phyloP scores from a whole-genome alignment of 352 stramenopile species.

The Thraustotheca clavata region DNA sequence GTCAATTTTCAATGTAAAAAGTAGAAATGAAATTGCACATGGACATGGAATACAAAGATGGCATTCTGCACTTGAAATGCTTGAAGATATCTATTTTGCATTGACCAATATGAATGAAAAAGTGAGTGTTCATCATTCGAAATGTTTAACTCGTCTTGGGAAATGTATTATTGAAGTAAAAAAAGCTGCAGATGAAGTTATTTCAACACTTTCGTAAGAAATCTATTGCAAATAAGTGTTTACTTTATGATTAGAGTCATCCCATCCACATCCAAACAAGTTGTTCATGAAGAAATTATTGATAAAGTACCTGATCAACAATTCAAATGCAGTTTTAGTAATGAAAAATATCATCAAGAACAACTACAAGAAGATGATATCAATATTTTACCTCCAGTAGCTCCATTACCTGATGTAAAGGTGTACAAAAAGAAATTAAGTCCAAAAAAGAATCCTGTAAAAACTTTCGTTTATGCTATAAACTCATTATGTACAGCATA shows the following conservation, averaged over 20 bases:
- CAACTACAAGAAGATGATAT: too few relatives aligned
- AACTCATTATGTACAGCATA: background rate
- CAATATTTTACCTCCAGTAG: too few relatives aligned
- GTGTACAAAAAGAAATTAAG: constrained; percentile 10
- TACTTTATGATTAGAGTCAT: too few relatives aligned
- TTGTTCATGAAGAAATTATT: too few relatives aligned
- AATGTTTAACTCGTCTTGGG: background rate
- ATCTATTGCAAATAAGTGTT: too few relatives aligned
- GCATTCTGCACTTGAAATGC: background rate
- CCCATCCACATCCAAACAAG: too few relatives aligned
- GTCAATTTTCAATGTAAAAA: background rate
- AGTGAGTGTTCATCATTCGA: background rate
- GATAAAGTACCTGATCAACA: background rate
- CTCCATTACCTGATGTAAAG: too few relatives aligned
- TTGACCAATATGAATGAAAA: constrained; percentile 7
- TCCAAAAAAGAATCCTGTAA: background rate
- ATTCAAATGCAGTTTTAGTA: too few relatives aligned
- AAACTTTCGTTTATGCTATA: background rate
- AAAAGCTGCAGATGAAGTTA: constrained; percentile 13
- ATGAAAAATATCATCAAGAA: too few relatives aligned
- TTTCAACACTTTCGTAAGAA: constrained; percentile 3
- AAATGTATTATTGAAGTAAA: constrained; percentile 8
- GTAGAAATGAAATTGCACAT: background rate
- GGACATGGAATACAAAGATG: background rate
- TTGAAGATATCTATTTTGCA: constrained; percentile 16